A percentile compares a stretch with the other conserved stretches of the same genome.
These are phyloP conservation scores for Aegilops sharonensis DNA, from an alignment of 176 grass and related monocot species.

Conservation along the genomic window DNA sequence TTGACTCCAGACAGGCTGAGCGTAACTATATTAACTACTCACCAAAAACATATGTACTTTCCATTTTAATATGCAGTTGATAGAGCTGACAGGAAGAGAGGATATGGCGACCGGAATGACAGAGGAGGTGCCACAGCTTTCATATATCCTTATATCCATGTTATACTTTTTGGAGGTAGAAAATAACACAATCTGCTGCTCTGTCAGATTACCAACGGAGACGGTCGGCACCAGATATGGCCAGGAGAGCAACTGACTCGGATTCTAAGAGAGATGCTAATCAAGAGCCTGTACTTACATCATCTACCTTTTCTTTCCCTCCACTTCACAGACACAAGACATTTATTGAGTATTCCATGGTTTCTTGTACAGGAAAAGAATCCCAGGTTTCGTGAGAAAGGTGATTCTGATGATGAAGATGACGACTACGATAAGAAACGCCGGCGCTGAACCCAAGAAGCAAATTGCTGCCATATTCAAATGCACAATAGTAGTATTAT, in stretches of 20 bases:
- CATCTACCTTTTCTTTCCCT: neutral
- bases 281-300: conserved; percentile 44
- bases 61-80: conserved; percentile 59
- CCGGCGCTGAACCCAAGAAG: conserved; percentile 37
- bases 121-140: conserved; percentile 45
- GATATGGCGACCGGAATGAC: conserved; percentile 65
- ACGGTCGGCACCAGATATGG: conserved; percentile 17
- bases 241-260: conserved; percentile 59
- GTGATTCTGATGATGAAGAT: conserved; percentile 81
- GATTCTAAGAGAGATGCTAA: conserved; percentile 57
- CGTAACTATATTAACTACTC: neutral
- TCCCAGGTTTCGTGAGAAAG: conserved; percentile 84
- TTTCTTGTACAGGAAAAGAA: conserved; percentile 74
- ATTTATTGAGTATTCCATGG: neutral
- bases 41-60: neutral
- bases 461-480: neutral
- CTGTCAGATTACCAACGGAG: conserved; percentile 73
- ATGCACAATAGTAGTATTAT: neutral
- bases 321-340: neutral
- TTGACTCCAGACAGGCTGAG: neutral
- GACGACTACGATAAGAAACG: conserved; percentile 80
- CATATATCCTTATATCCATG: neutral
- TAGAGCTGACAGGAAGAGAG: conserved; percentile 62
- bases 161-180: neutral
- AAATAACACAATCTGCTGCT: conserved; percentile 2